These are phyloP conservation scores for Tricholoma hemisulphureum DNA, from an alignment of 768 basidiomycete genomes.

Conservation along the genomic window DNA sequence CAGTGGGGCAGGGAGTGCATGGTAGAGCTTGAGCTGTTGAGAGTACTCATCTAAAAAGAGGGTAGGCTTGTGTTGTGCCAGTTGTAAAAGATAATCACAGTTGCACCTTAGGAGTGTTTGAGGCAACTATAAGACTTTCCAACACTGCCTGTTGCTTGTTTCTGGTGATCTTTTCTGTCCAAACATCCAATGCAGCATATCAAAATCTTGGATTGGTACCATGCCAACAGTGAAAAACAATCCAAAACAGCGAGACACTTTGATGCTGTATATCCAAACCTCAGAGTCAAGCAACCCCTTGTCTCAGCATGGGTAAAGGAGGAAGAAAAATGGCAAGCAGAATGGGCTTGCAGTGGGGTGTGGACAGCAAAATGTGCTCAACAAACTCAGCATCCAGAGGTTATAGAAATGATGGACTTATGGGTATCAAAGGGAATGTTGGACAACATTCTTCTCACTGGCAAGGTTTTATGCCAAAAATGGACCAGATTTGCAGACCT, in stretches of 20 bases:
- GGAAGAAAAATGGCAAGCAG: too few relatives aligned
- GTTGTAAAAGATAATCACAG: background rate
- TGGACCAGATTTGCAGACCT: too few relatives aligned
- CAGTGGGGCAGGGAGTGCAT: background rate
- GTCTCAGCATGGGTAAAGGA: too few relatives aligned
- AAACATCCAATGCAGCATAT: too few relatives aligned
- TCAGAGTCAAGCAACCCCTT: constrained; percentile 28
- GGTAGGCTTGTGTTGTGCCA: background rate
- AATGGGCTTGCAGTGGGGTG: too few relatives aligned
- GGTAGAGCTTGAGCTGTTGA: background rate
- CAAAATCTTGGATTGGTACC: constrained; percentile 20
- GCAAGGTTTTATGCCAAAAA: too few relatives aligned
- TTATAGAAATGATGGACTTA: too few relatives aligned
- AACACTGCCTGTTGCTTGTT: background rate
- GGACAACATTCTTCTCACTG: too few relatives aligned
- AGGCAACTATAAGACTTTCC: background rate
- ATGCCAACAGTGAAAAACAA: too few relatives aligned
- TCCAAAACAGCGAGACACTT: constrained; percentile 24
- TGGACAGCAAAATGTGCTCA: too few relatives aligned
- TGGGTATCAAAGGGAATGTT: too few relatives aligned
- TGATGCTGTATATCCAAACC: constrained; percentile 22
- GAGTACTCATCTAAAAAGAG: background rate
- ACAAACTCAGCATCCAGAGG: too few relatives aligned
- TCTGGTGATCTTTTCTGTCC: background rate
- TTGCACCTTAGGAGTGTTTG: background rate